Evolutionary conservation across 768 basidiomycete genomes (phyloP), one percentile per base, ranked within the genome.

Genomic region (Postia placenta): DNA sequence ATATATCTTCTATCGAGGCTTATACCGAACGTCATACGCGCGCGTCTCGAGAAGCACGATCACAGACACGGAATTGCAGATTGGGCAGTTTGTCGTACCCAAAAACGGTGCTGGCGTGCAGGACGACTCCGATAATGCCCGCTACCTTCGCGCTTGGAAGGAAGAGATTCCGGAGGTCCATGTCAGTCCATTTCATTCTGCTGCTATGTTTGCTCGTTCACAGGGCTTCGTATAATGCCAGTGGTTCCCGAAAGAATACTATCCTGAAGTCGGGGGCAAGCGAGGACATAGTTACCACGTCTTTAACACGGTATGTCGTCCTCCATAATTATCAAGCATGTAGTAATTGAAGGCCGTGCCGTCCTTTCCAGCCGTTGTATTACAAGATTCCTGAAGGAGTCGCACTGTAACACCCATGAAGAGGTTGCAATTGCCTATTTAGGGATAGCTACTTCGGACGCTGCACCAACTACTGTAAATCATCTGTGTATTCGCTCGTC

Each of bases 61-160:
- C 54, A 92, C 89, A 22, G 92, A 95, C 59, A 94, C 92, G 1
- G 91, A 94, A 60, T 74, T 92, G 45, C 92, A 92, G 66, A 80
- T 94, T 30, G 91, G 83, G 11, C 89, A 88, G 64, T 94, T 92
- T 60, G 74, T 87, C 42, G 62, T 93, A 3, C 89, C 90, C 0
- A 73, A 69, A 40, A 73, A 80, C 47, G 83, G 79, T 0, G 58
- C 64, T 51, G 61, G 62, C 15, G 75, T 82, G 3, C 69, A 69
- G 20, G 79, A 90, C 56, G 80, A 87, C 17, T 73, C 79, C 0
- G 64, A 74, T 42, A 69, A 74, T 15, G 82, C 85, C 2, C 74
- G 85, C 42, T 88, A 92, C 64, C 64, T 81, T 45, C 78, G 87
- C 39, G 69, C 78, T 1, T 74, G 66, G 51, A 89, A 89, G 57